Evolutionary conservation across 352 stramenopile species (phyloP).

Genomic region (Pythium apleroticum): DNA sequence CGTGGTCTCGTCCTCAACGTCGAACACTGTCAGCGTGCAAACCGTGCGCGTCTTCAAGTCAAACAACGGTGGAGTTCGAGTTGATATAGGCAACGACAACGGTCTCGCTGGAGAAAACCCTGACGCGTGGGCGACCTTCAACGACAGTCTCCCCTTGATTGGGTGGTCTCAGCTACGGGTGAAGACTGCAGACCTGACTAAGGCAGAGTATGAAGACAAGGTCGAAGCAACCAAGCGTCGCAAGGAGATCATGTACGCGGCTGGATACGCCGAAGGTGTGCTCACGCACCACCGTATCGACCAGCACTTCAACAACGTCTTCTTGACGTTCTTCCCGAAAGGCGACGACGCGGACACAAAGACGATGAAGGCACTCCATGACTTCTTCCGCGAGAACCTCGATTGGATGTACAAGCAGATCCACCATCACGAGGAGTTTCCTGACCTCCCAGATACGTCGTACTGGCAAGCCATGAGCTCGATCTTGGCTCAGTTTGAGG

Average conservation of each 20-base stretch:
- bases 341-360: constrained; percentile 32
- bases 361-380: constrained; percentile 29
- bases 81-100: constrained; percentile 3
- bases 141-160: constrained; percentile 46
- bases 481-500: constrained; percentile 52
- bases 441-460: constrained; percentile 19
- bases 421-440: constrained; percentile 18
- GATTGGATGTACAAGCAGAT: constrained; percentile 47
- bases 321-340: constrained; percentile 48
- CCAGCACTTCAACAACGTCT: constrained; percentile 60
- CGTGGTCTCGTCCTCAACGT: background rate
- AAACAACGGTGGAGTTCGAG: constrained; percentile 1
- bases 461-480: constrained; percentile 43
- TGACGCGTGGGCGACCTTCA: constrained; percentile 48
- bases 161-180: constrained; percentile 64
- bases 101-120: background rate
- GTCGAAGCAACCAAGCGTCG: constrained; percentile 17
- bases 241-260: constrained; percentile 47
- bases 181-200: constrained; percentile 30
- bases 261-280: constrained; percentile 54
- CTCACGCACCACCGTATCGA: constrained; percentile 68
- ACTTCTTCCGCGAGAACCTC: constrained; percentile 47
- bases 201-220: constrained; percentile 24
- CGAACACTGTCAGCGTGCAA: constrained; percentile 7
- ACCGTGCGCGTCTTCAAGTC: constrained; percentile 14